phyloP scores from a whole-genome alignment of 2,329 filamentous ascomycete species.

The Monosporascus sp. region DNA sequence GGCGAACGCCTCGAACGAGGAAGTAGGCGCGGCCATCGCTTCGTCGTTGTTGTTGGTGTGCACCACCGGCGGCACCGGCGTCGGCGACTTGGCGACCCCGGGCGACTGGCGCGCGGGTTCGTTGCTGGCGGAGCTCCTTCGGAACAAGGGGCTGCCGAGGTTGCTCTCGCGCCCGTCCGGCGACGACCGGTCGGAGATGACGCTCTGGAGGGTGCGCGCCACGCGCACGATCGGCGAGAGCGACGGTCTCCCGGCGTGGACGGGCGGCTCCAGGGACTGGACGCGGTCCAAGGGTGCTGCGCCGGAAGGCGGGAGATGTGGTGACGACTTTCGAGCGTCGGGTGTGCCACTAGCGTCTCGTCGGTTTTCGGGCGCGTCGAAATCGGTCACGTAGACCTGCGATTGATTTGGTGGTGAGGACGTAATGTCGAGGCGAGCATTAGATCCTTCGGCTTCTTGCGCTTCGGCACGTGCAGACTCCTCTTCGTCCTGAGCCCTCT shows the following conservation, averaged over 20 bases:
- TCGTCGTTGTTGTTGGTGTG: neutral
- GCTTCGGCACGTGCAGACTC: conserved; percentile 4
- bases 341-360: conserved; percentile 17
- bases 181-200: conserved; percentile 55
- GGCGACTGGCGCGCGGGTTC: conserved; percentile 20
- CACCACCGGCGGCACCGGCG: neutral
- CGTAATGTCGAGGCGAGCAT: conserved; percentile 20
- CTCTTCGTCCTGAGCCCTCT: conserved; percentile 20
- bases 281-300: conserved; percentile 12
- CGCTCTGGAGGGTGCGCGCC: conserved; percentile 50
- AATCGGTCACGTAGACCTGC: conserved; percentile 19
- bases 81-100: conserved; percentile 17
- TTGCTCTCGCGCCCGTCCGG: conserved; percentile 46
- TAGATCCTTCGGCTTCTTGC: conserved; percentile 7
- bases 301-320: conserved; percentile 12
- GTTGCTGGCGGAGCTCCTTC: conserved; percentile 28
- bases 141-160: conserved; percentile 50
- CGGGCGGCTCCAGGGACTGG: conserved; percentile 17
- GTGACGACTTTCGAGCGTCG: conserved; percentile 14
- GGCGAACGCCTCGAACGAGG: conserved; percentile 10
- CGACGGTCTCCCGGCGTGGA: conserved; percentile 16
- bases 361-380: conserved; percentile 14
- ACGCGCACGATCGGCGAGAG: conserved; percentile 56
- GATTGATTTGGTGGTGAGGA: conserved; percentile 31
- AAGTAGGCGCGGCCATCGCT: conserved; percentile 7